Evolutionary conservation across 176 grass and related monocot genomes (phyloP).

Genomic region (Musa itinerans): DNA sequence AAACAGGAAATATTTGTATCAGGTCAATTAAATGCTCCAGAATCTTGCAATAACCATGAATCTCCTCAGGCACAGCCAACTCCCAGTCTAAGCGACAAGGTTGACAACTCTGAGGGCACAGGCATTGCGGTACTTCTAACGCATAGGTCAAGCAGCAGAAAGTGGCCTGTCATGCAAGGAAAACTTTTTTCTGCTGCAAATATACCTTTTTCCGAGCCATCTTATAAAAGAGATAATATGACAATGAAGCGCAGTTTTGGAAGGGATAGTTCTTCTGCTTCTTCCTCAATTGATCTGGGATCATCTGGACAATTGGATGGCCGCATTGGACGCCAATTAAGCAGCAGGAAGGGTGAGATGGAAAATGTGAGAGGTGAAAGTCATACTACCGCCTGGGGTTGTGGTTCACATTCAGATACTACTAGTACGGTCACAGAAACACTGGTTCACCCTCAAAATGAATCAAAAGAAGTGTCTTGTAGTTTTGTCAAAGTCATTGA

Average conservation of each 20-base stretch:
- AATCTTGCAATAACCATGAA: background rate
- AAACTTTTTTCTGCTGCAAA: slow-evolving; percentile 35
- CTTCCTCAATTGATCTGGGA: slow-evolving; percentile 78
- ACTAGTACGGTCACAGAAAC: slow-evolving; percentile 58
- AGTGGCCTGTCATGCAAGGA: slow-evolving; percentile 48
- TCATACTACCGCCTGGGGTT: slow-evolving; percentile 25
- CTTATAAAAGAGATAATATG: slow-evolving; percentile 53
- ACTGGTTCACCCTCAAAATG: slow-evolving; percentile 37
- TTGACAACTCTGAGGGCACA: slow-evolving; percentile 42
- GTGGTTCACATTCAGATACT: slow-evolving; percentile 54
- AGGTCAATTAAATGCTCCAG: background rate
- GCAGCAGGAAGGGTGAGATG: slow-evolving; percentile 37
- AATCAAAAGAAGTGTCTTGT: slow-evolving; percentile 33
- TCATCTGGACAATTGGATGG: slow-evolving; percentile 49
- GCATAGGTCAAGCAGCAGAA: slow-evolving; percentile 64
- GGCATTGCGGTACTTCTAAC: slow-evolving; percentile 65
- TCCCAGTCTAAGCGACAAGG: slow-evolving; percentile 18
- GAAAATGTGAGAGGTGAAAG: slow-evolving; percentile 31
- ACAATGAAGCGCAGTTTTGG: slow-evolving; percentile 63
- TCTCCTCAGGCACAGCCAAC: slow-evolving; percentile 32
- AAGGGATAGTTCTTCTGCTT: slow-evolving; percentile 58
- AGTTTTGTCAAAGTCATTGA: slow-evolving; percentile 29
- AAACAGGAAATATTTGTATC: background rate
- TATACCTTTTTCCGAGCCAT: slow-evolving; percentile 29
- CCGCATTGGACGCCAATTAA: slow-evolving; percentile 39